A percentile compares a stretch with the other conserved stretches of the same genome.
Conservation (phyloP, 257 asterid species). For the Verbena officinalis region DNA sequence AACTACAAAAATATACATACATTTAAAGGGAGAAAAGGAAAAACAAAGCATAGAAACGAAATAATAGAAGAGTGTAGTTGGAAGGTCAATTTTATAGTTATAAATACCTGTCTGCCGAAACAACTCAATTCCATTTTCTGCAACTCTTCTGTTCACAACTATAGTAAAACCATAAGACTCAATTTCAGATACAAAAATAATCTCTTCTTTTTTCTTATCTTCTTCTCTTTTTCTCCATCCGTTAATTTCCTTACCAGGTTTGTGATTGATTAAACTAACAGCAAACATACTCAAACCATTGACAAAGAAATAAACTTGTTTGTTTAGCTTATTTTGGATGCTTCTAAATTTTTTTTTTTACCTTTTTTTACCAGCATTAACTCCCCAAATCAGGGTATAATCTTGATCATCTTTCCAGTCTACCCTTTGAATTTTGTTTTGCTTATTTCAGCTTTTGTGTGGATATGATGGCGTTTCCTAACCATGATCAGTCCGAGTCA, state of each 20-base stretch:
- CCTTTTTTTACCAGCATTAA: background rate
- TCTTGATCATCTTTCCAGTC: constrained; percentile 32
- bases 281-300: constrained; percentile 31
- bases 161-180: constrained; percentile 25
- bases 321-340: constrained; percentile 52
- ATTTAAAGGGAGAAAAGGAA: background rate
- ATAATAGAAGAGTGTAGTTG: constrained; percentile 16
- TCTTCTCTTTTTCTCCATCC: constrained; percentile 19
- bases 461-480: constrained; percentile 66
- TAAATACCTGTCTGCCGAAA: constrained; percentile 45
- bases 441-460: constrained; percentile 52
- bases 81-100: constrained; percentile 53
- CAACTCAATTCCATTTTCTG: constrained; percentile 69
- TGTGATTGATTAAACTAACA: constrained; percentile 13
- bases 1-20: background rate
- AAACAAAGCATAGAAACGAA: constrained; percentile 8
- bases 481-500: constrained; percentile 58
- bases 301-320: constrained; percentile 4
- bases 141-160: constrained; percentile 54
- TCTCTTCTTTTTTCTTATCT: constrained; percentile 15
- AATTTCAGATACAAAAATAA: constrained; percentile 16
- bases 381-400: constrained; percentile 35
- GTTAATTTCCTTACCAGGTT: constrained; percentile 44
- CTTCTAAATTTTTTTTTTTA: constrained; percentile 18
- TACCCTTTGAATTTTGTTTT: constrained; percentile 37